Percentiles rank a stretch among this genome's conserved stretches.
phyloP scores from a whole-genome alignment of 306 rosid species.

The Quercus bicolor region DNA sequence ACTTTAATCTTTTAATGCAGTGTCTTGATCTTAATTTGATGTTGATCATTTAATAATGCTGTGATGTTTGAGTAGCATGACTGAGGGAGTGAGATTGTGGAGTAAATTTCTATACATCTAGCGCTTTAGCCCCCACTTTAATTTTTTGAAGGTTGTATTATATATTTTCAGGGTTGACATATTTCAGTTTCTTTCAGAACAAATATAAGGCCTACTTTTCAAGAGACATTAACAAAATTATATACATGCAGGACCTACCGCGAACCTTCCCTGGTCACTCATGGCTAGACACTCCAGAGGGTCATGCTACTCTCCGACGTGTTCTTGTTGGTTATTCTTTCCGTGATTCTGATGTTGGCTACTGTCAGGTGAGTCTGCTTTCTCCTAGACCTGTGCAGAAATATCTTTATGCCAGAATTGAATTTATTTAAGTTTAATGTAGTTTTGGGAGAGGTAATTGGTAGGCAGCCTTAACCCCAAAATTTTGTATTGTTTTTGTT shows the following conservation, averaged over 20 bases:
- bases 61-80: not conserved
- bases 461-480: no score
- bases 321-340: slow-evolving; percentile 98
- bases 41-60: not conserved
- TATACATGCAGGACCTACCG: slow-evolving; percentile 70
- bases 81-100: not conserved
- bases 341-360: slow-evolving; percentile 99
- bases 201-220: not conserved
- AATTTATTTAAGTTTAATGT: no score
- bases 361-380: slow-evolving; percentile 73
- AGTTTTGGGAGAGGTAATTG: no score
- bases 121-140: not conserved
- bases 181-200: not conserved
- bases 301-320: slow-evolving; percentile 90
- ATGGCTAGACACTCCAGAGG: slow-evolving; percentile 95
- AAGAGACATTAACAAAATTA: not conserved
- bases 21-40: not conserved
- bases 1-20: not conserved
- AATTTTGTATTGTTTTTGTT: no score
- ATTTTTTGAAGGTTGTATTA: not conserved
- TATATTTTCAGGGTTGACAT: not conserved
- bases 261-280: slow-evolving; percentile 97
- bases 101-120: not conserved
- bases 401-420: no score
- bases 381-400: not conserved